A percentile compares a stretch with the other conserved stretches of the same genome.
phyloP scores from a whole-genome alignment of 345 rosid species.

The Arabidopsis suecica region DNA sequence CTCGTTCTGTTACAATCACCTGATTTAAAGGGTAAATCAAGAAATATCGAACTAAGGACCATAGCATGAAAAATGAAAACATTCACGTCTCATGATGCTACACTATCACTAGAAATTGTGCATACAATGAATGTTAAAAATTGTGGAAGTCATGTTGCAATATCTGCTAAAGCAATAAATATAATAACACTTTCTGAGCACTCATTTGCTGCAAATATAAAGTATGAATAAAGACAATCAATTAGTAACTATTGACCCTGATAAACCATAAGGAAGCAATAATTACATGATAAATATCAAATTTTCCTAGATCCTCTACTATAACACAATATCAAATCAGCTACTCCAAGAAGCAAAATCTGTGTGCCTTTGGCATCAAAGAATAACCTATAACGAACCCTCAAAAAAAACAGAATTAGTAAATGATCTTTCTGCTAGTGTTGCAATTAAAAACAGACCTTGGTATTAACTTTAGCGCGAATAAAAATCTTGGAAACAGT shows the following conservation, averaged over 20 bases:
- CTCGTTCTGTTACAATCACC: constrained; percentile 84
- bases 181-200: neutral
- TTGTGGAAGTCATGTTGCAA: constrained; percentile 11
- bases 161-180: neutral
- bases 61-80: constrained; percentile 9
- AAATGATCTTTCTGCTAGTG: constrained; percentile 2
- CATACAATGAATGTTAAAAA: neutral
- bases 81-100: neutral
- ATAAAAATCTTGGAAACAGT: constrained; percentile 76
- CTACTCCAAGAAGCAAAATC: neutral
- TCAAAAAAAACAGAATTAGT: neutral
- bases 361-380: neutral
- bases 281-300: neutral
- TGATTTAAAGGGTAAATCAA: constrained; percentile 45
- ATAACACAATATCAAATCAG: neutral
- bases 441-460: constrained; percentile 50
- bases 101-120: neutral
- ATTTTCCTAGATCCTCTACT: neutral
- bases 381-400: constrained; percentile 16
- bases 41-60: constrained; percentile 19
- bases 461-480: constrained; percentile 68
- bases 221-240: neutral
- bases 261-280: constrained; percentile 13
- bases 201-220: neutral
- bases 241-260: neutral